A percentile compares a stretch with the other conserved stretches of the same genome.
Conservation (phyloP, 2,329 filamentous ascomycete genomes). For the Exophiala calicioides region DNA sequence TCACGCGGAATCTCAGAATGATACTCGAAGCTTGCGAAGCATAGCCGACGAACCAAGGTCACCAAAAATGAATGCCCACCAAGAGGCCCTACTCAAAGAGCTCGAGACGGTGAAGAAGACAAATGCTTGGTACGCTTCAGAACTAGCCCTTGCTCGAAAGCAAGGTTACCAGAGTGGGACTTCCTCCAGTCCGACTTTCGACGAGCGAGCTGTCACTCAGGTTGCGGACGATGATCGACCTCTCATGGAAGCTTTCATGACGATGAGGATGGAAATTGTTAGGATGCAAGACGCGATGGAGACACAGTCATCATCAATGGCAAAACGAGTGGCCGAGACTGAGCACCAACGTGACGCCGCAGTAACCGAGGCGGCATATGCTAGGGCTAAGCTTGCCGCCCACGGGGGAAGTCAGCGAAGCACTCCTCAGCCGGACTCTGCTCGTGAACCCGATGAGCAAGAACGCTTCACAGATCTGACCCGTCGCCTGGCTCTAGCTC, state of each 20-base stretch:
- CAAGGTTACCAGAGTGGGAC: constrained; percentile 78
- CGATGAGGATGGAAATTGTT: constrained; percentile 84
- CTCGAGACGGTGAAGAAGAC: constrained; percentile 79
- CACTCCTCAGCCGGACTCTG: constrained; percentile 59
- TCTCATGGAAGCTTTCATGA: constrained; percentile 84
- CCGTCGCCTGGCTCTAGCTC: constrained; percentile 76
- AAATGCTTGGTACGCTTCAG: constrained; percentile 96
- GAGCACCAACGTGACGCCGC: constrained; percentile 93
- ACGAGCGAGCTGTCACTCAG: constrained; percentile 72
- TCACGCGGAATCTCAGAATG: constrained; percentile 40
- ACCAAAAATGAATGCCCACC: constrained; percentile 47
- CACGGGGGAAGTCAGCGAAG: constrained; percentile 58
- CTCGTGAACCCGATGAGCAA: constrained; percentile 61
- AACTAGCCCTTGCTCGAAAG: constrained; percentile 87
- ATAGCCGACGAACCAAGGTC: constrained; percentile 48
- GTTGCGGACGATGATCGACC: constrained; percentile 92
- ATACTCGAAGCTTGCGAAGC: constrained; percentile 45
- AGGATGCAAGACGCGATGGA: constrained; percentile 91
- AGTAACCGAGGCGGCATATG: constrained; percentile 92
- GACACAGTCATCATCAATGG: constrained; percentile 79
- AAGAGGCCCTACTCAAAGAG: constrained; percentile 75
- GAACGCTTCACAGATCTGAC: constrained; percentile 74
- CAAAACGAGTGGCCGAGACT: constrained; percentile 86
- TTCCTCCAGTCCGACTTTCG: constrained; percentile 70
- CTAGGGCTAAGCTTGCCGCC: constrained; percentile 87